These are phyloP conservation scores for Aplosporella prunicola DNA, from an alignment of 2,329 filamentous ascomycete species.

Conservation along the genomic window DNA sequence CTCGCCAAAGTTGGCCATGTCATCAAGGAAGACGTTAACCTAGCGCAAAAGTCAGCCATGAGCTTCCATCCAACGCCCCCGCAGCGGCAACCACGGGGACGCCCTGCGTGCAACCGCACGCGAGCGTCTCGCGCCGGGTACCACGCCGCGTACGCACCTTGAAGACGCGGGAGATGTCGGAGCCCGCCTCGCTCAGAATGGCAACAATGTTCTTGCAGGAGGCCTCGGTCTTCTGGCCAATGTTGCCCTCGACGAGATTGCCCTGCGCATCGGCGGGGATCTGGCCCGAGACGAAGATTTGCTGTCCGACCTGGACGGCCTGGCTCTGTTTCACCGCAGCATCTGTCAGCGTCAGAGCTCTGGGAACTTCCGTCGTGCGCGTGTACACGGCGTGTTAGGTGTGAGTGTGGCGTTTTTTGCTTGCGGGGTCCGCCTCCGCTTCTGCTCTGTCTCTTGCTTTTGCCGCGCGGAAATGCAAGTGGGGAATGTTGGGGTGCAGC, in stretches of 20 bases:
- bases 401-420: too few species aligned
- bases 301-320: constrained; percentile 58
- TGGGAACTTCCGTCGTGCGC: too few species aligned
- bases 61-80: not conserved
- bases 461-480: too few species aligned
- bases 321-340: constrained; percentile 27
- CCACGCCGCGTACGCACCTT: constrained; percentile 60
- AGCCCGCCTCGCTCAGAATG: constrained; percentile 74
- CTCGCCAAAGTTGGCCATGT: constrained; percentile 80
- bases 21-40: constrained; percentile 68
- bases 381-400: too few species aligned
- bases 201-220: constrained; percentile 74
- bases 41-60: constrained; percentile 13
- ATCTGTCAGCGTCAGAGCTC: constrained; percentile 6
- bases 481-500: too few species aligned
- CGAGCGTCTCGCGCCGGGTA: too few species aligned
- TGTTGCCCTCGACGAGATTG: constrained; percentile 52
- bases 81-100: not conserved
- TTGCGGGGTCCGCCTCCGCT: too few species aligned
- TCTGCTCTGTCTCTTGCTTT: too few species aligned
- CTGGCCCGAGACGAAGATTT: constrained; percentile 64
- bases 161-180: constrained; percentile 68
- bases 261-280: constrained; percentile 61
- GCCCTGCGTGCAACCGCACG: not conserved
- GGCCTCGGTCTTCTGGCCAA: constrained; percentile 59